Evolutionary conservation across 768 basidiomycete genomes (phyloP).

Genomic region (Punctularia strigosozonata): DNA sequence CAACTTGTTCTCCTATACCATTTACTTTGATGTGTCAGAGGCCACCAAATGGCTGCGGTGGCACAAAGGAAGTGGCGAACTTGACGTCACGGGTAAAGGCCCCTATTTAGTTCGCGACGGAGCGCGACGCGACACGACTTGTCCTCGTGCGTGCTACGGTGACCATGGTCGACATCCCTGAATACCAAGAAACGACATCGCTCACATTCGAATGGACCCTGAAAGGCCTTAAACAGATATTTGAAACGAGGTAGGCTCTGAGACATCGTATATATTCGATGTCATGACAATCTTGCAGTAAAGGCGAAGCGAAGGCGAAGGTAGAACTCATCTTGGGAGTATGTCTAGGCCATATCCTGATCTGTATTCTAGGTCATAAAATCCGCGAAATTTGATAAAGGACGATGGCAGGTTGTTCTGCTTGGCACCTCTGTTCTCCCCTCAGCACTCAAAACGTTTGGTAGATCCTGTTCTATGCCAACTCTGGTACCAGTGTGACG

Average conservation of each 20-base stretch:
- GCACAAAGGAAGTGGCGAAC: no score
- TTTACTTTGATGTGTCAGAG: no score
- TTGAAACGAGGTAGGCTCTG: slow-evolving; percentile 50
- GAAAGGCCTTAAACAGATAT: slow-evolving; percentile 54
- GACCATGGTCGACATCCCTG: slow-evolving; percentile 22
- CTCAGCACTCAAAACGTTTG: slow-evolving; percentile 7
- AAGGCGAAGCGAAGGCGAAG: slow-evolving; percentile 70
- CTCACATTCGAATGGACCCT: slow-evolving; percentile 74
- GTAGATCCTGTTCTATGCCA: slow-evolving; percentile 76
- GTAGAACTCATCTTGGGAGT: no score
- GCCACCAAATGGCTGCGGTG: no score
- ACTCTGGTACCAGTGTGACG: slow-evolving; percentile 64
- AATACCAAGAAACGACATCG: slow-evolving; percentile 39
- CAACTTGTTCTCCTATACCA: no score
- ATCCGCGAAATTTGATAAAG: slow-evolving; percentile 66
- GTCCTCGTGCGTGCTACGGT: no score
- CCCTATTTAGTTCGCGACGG: no score
- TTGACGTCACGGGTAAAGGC: no score
- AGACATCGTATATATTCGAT: slow-evolving; percentile 7
- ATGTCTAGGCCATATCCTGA: no score
- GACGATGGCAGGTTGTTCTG: slow-evolving; percentile 53
- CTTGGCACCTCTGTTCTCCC: neutral
- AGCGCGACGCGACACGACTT: no score
- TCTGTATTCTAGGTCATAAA: no score
- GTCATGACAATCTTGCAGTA: slow-evolving; percentile 21